Conservation (phyloP, 2,329 filamentous ascomycete species). For the Fusarium humuli region DNA sequence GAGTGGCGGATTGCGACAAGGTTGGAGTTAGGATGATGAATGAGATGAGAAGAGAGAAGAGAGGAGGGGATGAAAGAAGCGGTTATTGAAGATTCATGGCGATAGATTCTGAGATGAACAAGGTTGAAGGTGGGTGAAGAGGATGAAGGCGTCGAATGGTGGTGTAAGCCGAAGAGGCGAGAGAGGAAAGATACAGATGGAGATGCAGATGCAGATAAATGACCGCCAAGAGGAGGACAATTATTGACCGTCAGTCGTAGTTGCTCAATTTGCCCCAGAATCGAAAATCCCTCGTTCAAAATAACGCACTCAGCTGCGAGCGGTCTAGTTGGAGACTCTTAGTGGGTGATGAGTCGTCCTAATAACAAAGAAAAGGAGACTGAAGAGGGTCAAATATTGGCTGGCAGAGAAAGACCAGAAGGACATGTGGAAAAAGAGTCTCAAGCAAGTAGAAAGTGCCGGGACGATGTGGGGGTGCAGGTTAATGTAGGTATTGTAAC, state of each 20-base stretch:
- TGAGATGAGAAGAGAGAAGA: constrained; percentile 7
- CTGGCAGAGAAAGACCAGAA: not conserved
- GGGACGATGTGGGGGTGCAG: constrained; percentile 34
- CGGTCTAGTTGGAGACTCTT: constrained; percentile 4
- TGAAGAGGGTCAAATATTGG: constrained; percentile 31
- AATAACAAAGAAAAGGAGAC: constrained; percentile 12
- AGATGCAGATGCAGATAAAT: constrained; percentile 36
- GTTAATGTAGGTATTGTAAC: not conserved
- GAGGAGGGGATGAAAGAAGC: constrained; percentile 12
- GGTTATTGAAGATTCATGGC: constrained; percentile 44
- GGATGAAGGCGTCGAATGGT: constrained; percentile 24
- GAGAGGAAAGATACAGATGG: too few relatives aligned
- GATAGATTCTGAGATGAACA: constrained; percentile 18
- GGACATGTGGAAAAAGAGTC: constrained; percentile 31
- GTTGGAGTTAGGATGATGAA: constrained; percentile 18
- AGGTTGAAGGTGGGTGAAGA: constrained; percentile 9
- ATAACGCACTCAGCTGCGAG: constrained; percentile 13
- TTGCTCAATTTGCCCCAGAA: constrained; percentile 18
- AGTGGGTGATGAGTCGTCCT: constrained; percentile 3
- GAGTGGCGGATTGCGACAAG: constrained; percentile 36
- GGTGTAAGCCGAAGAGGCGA: constrained; percentile 2
- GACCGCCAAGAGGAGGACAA: constrained; percentile 38
- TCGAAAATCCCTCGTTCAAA: constrained; percentile 31
- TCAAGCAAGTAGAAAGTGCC: constrained; percentile 34
- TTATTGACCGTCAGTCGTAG: constrained; percentile 9